A percentile compares a stretch with the other conserved stretches of the same genome.
phyloP scores from a whole-genome alignment of 768 basidiomycete genomes.

The Roridomyces roridus region DNA sequence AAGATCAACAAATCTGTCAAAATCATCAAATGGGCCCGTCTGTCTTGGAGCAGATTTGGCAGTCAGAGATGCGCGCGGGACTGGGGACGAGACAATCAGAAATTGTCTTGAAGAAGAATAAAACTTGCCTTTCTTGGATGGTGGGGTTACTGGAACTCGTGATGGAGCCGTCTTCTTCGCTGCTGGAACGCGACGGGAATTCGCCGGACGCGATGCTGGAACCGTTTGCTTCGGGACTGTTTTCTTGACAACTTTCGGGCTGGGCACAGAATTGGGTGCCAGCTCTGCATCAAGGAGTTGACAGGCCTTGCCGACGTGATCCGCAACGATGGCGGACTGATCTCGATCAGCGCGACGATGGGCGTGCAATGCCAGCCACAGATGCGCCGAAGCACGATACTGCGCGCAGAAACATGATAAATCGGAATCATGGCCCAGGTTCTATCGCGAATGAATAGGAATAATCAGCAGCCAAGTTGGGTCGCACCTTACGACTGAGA shows the following conservation, averaged over 20 bases:
- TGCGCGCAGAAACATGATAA: slow-evolving; percentile 46
- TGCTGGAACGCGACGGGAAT: slow-evolving; percentile 10
- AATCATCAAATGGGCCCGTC: slow-evolving; percentile 41
- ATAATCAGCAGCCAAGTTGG: neutral
- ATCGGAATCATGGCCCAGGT: slow-evolving; percentile 39
- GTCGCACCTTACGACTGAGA: slow-evolving; percentile 47
- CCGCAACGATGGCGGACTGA: slow-evolving; percentile 51
- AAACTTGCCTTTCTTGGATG: slow-evolving; percentile 39
- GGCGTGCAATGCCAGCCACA: slow-evolving; percentile 76
- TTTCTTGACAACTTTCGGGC: slow-evolving; percentile 26
- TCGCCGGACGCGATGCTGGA: slow-evolving; percentile 27
- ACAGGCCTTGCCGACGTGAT: slow-evolving; percentile 62
- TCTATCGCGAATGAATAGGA: slow-evolving; percentile 28
- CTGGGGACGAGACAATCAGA: no score
- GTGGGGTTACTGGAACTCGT: slow-evolving; percentile 50
- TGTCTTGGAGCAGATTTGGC: slow-evolving; percentile 28
- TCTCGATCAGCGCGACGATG: slow-evolving; percentile 58
- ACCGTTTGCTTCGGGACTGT: slow-evolving; percentile 29
- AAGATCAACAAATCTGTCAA: slow-evolving; percentile 50
- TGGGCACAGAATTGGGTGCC: slow-evolving; percentile 6
- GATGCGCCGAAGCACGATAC: slow-evolving; percentile 59
- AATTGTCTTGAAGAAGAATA: no score
- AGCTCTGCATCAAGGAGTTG: slow-evolving; percentile 46
- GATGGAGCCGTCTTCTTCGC: slow-evolving; percentile 25
- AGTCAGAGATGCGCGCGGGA: slow-evolving; percentile 37